Evolutionary conservation across 768 basidiomycete species (phyloP).

Genomic region (Kwoniella botswanensis): DNA sequence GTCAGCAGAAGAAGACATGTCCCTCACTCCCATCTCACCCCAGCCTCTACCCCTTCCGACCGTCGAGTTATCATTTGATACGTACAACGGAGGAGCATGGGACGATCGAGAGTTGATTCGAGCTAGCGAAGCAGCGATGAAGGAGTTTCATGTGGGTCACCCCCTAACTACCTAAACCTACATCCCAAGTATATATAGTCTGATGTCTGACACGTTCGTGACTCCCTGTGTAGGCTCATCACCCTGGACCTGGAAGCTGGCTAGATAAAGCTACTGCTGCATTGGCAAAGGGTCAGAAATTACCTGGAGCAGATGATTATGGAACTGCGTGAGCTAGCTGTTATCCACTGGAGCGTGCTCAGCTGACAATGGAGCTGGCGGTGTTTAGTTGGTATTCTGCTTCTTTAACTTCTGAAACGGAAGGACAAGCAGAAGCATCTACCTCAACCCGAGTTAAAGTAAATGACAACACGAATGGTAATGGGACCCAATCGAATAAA

Average conservation of each 20-base stretch:
- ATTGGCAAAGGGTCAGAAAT: slow-evolving; percentile 39
- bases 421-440: slow-evolving; percentile 1
- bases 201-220: not conserved
- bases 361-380: no score
- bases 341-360: no score
- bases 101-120: slow-evolving; percentile 55
- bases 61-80: slow-evolving; percentile 32
- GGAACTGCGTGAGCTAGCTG: slow-evolving; percentile 37
- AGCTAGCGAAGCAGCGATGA: slow-evolving; percentile 52
- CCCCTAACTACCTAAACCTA: not conserved
- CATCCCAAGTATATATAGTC: not conserved
- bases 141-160: slow-evolving; percentile 53
- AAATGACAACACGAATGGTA: not conserved
- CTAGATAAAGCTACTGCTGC: slow-evolving; percentile 56
- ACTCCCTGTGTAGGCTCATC: slow-evolving; percentile 28
- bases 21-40: slow-evolving; percentile 11
- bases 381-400: slow-evolving; percentile 31
- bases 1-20: not conserved
- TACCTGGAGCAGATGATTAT: slow-evolving; percentile 36
- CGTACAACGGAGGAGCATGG: slow-evolving; percentile 41
- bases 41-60: not conserved
- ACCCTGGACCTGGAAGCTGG: slow-evolving; percentile 55
- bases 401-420: slow-evolving; percentile 10
- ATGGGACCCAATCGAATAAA: slow-evolving; percentile 16
- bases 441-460: not conserved